Evolutionary conservation across 176 grass and related monocot species (phyloP).

Genomic region (Zea luxurians): DNA sequence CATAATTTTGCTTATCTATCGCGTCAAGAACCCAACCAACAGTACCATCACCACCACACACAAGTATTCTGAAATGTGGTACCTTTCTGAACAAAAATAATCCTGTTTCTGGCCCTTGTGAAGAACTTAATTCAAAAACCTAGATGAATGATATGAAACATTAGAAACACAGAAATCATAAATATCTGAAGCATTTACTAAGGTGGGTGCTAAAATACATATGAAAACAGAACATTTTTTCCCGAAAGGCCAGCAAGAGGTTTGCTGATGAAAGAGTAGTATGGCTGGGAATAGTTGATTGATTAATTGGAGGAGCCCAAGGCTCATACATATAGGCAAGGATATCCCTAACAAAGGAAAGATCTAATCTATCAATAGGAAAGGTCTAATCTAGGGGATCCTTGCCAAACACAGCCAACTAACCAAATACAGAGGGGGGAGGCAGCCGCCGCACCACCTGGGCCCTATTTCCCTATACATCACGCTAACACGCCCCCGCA

Average conservation of each 20-base stretch:
- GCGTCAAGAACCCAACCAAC: conserved; percentile 72
- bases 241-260: not conserved
- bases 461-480: too few relatives aligned
- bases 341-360: too few relatives aligned
- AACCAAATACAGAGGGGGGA: too few relatives aligned
- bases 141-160: conserved; percentile 26
- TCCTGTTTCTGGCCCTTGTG: conserved; percentile 62
- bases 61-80: conserved; percentile 74
- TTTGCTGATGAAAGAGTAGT: not conserved
- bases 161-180: conserved; percentile 21
- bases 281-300: too few relatives aligned
- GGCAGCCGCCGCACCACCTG: too few relatives aligned
- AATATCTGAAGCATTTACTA: not conserved
- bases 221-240: conserved; percentile 11
- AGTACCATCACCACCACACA: conserved; percentile 79
- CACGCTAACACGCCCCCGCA: too few relatives aligned
- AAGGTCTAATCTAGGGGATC: too few relatives aligned
- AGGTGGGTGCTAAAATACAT: not conserved
- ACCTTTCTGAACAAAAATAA: conserved; percentile 65
- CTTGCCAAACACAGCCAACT: too few relatives aligned
- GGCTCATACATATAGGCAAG: too few relatives aligned
- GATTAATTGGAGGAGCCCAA: too few relatives aligned
- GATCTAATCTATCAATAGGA: too few relatives aligned
- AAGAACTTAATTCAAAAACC: conserved; percentile 73
- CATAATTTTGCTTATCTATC: conserved; percentile 73